A percentile compares a stretch with the other conserved stretches of the same genome.
Evolutionary conservation across 306 rosid species (phyloP).

Genomic region (Potentilla sterilis): DNA sequence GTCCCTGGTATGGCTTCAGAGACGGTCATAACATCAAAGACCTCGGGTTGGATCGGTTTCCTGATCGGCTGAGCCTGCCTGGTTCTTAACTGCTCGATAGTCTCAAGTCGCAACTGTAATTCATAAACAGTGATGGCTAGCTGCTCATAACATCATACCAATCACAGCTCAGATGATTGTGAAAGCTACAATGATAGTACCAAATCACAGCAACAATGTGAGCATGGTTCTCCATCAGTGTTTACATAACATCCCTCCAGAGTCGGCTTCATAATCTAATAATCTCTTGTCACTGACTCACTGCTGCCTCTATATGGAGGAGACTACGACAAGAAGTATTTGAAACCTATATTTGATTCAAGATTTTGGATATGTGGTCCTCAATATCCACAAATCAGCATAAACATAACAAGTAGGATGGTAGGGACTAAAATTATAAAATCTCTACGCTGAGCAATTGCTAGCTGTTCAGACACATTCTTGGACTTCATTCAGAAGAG

Average conservation of each 20-base stretch:
- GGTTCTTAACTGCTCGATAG: background rate
- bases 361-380: background rate
- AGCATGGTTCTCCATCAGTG: background rate
- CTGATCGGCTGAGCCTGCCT: background rate
- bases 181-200: slow-evolving; percentile 12
- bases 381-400: background rate
- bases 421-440: background rate
- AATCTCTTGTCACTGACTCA: background rate
- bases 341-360: background rate
- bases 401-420: background rate
- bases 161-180: slow-evolving; percentile 39
- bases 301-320: background rate
- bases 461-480: slow-evolving; percentile 3
- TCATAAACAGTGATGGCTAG: slow-evolving; percentile 13
- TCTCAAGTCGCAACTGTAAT: slow-evolving; percentile 13
- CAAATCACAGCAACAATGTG: slow-evolving; percentile 9
- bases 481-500: background rate
- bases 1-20: background rate
- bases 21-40: background rate
- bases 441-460: background rate
- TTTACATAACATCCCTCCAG: background rate
- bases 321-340: slow-evolving; percentile 9
- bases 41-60: background rate
- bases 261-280: background rate
- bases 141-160: slow-evolving; percentile 8